phyloP scores from a whole-genome alignment of 2,329 filamentous ascomycete genomes.

The Hysterium pulicare region DNA sequence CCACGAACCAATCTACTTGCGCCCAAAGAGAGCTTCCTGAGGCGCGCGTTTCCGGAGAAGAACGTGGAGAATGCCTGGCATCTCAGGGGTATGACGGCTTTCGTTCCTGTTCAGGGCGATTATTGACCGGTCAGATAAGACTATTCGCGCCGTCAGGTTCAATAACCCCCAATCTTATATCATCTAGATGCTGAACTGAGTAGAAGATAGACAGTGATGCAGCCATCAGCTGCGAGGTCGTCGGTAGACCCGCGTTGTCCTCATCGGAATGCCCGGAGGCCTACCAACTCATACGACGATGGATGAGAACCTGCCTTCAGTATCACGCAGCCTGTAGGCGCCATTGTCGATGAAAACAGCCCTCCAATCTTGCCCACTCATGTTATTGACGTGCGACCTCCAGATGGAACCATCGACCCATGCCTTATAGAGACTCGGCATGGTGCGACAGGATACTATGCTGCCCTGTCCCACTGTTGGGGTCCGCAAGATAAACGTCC shows the following conservation, averaged over 20 bases:
- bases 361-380: constrained; percentile 17
- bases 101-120: constrained; percentile 18
- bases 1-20: constrained; percentile 15
- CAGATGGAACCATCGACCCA: constrained; percentile 11
- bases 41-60: constrained; percentile 14
- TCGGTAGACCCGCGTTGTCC: constrained; percentile 13
- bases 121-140: constrained; percentile 16
- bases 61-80: constrained; percentile 12
- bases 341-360: constrained; percentile 11
- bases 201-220: constrained; percentile 14
- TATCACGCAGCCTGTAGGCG: constrained; percentile 15
- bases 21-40: constrained; percentile 15
- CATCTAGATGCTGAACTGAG: constrained; percentile 13
- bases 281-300: constrained; percentile 16
- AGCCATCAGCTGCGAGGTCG: constrained; percentile 16
- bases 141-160: constrained; percentile 16
- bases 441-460: constrained; percentile 12
- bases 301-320: constrained; percentile 16
- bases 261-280: constrained; percentile 22
- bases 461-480: constrained; percentile 22
- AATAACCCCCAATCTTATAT: constrained; percentile 1
- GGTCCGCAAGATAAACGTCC: constrained; percentile 14
- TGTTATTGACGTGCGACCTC: constrained; percentile 16
- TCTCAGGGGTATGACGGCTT: constrained; percentile 14
- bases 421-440: constrained; percentile 14